phyloP scores from a whole-genome alignment of 805 yeast genomes.

The Ogataea saltuana region DNA sequence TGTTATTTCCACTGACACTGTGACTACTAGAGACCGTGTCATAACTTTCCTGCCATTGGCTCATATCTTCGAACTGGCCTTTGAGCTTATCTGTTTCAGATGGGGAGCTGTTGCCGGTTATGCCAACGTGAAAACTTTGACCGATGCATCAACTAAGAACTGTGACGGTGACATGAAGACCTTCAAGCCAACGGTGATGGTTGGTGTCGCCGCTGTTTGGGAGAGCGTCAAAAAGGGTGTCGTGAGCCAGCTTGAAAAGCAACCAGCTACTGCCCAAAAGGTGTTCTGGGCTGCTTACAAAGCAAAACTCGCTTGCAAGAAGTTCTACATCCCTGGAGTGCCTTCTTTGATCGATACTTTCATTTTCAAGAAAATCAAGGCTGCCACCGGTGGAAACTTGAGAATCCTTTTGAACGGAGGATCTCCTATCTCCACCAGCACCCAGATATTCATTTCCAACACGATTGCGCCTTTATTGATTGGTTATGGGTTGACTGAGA shows the following conservation, averaged over 20 bases:
- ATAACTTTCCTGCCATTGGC: slow-evolving; percentile 93
- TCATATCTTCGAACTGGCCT: slow-evolving; percentile 89
- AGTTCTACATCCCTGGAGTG: slow-evolving; percentile 77
- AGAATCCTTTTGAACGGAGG: slow-evolving; percentile 84
- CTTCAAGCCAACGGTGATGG: slow-evolving; percentile 91
- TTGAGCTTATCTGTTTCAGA: slow-evolving; percentile 74
- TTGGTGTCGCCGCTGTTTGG: slow-evolving; percentile 99
- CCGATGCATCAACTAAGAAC: slow-evolving; percentile 78
- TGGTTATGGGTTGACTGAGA: slow-evolving; percentile 97
- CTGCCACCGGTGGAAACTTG: slow-evolving; percentile 92
- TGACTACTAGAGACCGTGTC: slow-evolving; percentile 64
- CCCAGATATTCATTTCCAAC: slow-evolving; percentile 77
- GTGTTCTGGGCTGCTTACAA: slow-evolving; percentile 87
- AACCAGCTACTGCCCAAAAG: slow-evolving; percentile 67
- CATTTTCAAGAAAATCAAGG: slow-evolving; percentile 83
- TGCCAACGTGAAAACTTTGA: slow-evolving; percentile 88
- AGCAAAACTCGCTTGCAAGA: slow-evolving; percentile 64
- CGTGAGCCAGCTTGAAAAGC: slow-evolving; percentile 65
- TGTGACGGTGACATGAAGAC: slow-evolving; percentile 86
- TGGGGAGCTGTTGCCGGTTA: slow-evolving; percentile 94
- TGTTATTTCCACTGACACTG: slow-evolving; percentile 52
- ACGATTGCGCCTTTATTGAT: slow-evolving; percentile 83
- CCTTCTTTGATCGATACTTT: slow-evolving; percentile 65
- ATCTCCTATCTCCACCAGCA: slow-evolving; percentile 78
- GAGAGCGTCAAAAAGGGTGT: slow-evolving; percentile 94